These are phyloP conservation scores for Blastomyces emzantsi DNA, from an alignment of 2,329 filamentous ascomycete genomes.

Conservation along the genomic window DNA sequence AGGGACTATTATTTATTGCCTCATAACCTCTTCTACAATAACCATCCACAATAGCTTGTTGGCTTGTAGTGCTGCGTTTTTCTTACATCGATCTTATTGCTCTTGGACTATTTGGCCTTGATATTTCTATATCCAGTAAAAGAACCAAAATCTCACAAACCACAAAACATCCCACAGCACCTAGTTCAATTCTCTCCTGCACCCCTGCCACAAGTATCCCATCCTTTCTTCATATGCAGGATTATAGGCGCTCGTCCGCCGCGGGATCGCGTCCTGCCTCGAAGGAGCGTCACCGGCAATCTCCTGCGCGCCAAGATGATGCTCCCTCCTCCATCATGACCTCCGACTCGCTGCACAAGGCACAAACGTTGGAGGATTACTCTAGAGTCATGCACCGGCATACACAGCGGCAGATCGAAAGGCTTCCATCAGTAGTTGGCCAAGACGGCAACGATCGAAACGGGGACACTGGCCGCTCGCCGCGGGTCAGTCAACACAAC, in stretches of 20 bases:
- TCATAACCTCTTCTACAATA: not conserved
- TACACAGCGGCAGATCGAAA: slow-evolving; percentile 15
- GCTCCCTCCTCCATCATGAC: not conserved
- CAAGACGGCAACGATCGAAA: not conserved
- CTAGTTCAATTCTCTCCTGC: not conserved
- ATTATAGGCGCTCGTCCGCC: not conserved
- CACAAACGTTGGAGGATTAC: slow-evolving; percentile 9
- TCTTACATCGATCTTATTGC: not conserved
- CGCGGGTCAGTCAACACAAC: not conserved
- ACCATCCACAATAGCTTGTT: not conserved
- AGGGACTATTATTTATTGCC: not conserved
- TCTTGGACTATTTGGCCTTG: not conserved
- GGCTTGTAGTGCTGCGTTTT: not conserved
- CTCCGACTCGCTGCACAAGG: not conserved
- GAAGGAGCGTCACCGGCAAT: not conserved
- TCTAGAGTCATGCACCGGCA: slow-evolving; percentile 17
- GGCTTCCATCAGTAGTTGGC: not conserved
- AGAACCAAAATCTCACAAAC: not conserved
- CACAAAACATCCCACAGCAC: not conserved
- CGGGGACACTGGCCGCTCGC: not conserved
- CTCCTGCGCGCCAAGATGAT: not conserved
- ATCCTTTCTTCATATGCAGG: not conserved
- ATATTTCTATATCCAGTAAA: no score
- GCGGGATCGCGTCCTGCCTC: not conserved
- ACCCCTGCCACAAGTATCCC: not conserved